Conservation (phyloP, 495 filamentous ascomycete species). For the Penicillium lagena region DNA sequence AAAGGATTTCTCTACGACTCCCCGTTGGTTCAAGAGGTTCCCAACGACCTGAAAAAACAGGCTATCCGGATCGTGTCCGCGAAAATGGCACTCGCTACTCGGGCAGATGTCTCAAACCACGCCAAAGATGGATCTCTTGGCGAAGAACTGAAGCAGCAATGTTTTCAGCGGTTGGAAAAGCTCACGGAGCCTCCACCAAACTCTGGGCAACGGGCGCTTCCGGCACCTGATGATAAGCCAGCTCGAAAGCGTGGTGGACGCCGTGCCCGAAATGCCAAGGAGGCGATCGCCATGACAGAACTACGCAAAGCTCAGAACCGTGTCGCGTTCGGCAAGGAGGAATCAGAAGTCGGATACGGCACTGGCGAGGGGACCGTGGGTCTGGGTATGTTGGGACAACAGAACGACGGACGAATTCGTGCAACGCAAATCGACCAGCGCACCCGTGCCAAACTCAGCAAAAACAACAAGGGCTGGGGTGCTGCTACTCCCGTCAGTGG, state of each 20-base stretch:
- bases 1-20: constrained; percentile 94
- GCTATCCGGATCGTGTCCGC: constrained; percentile 93
- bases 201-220: constrained; percentile 79
- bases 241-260: constrained; percentile 88
- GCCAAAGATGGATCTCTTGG: constrained; percentile 77
- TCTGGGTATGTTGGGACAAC: constrained; percentile 89
- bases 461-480: constrained; percentile 96
- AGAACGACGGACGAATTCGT: constrained; percentile 80
- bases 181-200: constrained; percentile 90
- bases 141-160: constrained; percentile 75
- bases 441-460: constrained; percentile 84
- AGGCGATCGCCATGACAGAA: constrained; percentile 95
- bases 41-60: constrained; percentile 81
- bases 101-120: constrained; percentile 81
- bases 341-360: constrained; percentile 90
- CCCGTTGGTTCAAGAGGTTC: constrained; percentile 75
- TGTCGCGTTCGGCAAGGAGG: constrained; percentile 93
- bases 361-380: constrained; percentile 80
- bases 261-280: constrained; percentile 90
- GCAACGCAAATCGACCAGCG: constrained; percentile 86
- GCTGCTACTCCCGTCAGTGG: constrained; percentile 56
- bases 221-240: constrained; percentile 93
- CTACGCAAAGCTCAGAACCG: constrained; percentile 94
- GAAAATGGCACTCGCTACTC: constrained; percentile 86
- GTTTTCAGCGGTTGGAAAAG: constrained; percentile 86